These are phyloP conservation scores for Alternaria sp. DNA, from an alignment of 2,329 filamentous ascomycete species.

Conservation along the genomic window DNA sequence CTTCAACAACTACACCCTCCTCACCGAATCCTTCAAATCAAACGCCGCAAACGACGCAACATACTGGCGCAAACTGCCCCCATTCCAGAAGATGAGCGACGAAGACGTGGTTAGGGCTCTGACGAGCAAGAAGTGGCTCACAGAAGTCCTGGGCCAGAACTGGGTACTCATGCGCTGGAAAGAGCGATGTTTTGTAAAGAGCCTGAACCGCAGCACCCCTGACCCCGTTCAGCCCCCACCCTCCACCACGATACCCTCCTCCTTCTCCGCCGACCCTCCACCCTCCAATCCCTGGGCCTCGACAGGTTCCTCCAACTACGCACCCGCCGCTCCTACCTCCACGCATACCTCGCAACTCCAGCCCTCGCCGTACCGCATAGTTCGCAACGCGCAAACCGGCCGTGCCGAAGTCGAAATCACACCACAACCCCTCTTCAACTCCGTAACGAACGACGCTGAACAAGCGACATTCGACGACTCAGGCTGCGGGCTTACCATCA, in stretches of 20 bases:
- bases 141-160: slow-evolving; percentile 49
- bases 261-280: slow-evolving; percentile 3
- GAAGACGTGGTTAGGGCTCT: slow-evolving; percentile 54
- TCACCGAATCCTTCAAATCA: slow-evolving; percentile 58
- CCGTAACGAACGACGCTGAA: slow-evolving; percentile 20
- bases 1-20: slow-evolving; percentile 58
- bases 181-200: slow-evolving; percentile 57
- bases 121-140: slow-evolving; percentile 48
- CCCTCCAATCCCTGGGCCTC: slow-evolving; percentile 2
- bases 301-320: neutral
- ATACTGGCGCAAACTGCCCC: slow-evolving; percentile 58
- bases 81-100: slow-evolving; percentile 50
- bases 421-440: slow-evolving; percentile 4
- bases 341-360: slow-evolving; percentile 8
- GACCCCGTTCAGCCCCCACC: slow-evolving; percentile 22
- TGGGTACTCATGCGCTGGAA: slow-evolving; percentile 66
- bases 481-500: slow-evolving; percentile 58
- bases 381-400: slow-evolving; percentile 20
- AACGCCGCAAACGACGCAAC: slow-evolving; percentile 54
- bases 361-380: slow-evolving; percentile 23
- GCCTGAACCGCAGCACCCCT: slow-evolving; percentile 27
- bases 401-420: slow-evolving; percentile 22
- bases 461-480: slow-evolving; percentile 40
- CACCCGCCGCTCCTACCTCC: neutral
- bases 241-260: slow-evolving; percentile 6